A percentile compares a stretch with the other conserved stretches of the same genome.
phyloP scores from a whole-genome alignment of 495 filamentous ascomycete genomes.

The Cercophora newfieldiana region DNA sequence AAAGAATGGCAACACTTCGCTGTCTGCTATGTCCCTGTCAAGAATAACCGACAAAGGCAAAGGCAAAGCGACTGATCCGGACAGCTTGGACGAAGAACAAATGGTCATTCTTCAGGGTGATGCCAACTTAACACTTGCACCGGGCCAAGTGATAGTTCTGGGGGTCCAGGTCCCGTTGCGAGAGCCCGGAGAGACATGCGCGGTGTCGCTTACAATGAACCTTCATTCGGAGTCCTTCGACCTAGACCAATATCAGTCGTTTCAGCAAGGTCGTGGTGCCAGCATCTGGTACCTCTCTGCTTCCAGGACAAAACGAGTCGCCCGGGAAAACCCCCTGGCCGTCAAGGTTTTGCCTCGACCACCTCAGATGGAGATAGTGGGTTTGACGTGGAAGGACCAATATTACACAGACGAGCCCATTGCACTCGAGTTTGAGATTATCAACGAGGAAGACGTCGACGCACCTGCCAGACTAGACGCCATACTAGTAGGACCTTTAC shows the following conservation, averaged over 20 bases:
- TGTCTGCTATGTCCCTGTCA: constrained; percentile 22
- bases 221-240: constrained; percentile 67
- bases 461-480: constrained; percentile 69
- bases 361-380: constrained; percentile 79
- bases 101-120: constrained; percentile 46
- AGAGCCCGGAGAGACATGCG: constrained; percentile 74
- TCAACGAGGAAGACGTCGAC: constrained; percentile 83
- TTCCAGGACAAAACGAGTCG: constrained; percentile 47
- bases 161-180: constrained; percentile 70
- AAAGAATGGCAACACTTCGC: constrained; percentile 9
- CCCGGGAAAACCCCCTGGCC: constrained; percentile 47
- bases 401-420: constrained; percentile 85
- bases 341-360: constrained; percentile 82
- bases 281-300: constrained; percentile 59
- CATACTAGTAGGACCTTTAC: constrained; percentile 62
- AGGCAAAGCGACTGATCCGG: constrained; percentile 13
- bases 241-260: constrained; percentile 61
- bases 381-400: constrained; percentile 59
- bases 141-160: constrained; percentile 69
- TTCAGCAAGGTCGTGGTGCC: constrained; percentile 44
- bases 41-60: constrained; percentile 15
- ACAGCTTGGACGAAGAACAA: constrained; percentile 31
- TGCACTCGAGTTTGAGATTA: constrained; percentile 62
- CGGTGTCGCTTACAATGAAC: constrained; percentile 62
- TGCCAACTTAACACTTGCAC: constrained; percentile 66